Conservation (phyloP, 768 basidiomycete species). For the Xerocomellus amylosporus region DNA sequence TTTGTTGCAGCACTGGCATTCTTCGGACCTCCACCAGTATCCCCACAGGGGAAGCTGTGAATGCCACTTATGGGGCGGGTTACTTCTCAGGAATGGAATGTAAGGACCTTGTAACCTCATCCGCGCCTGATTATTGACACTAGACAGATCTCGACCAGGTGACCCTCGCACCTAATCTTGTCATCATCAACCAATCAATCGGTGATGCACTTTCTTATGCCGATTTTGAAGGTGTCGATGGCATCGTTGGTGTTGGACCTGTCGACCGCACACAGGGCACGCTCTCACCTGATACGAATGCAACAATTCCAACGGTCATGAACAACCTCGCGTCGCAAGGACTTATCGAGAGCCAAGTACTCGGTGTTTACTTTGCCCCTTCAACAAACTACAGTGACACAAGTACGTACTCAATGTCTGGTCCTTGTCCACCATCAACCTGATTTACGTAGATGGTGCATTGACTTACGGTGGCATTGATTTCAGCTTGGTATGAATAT, state of each 20-base stretch:
- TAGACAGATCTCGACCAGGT: constrained; percentile 26
- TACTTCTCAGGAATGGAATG: constrained; percentile 37
- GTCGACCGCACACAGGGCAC: constrained; percentile 15
- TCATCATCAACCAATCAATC: constrained; percentile 31
- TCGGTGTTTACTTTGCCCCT: constrained; percentile 26
- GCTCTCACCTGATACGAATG: neutral
- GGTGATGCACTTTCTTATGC: constrained; percentile 17
- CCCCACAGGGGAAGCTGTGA: constrained; percentile 23
- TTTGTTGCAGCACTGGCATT: constrained; percentile 17
- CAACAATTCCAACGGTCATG: constrained; percentile 25
- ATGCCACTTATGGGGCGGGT: constrained; percentile 7
- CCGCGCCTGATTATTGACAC: neutral
- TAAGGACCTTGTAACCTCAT: neutral
- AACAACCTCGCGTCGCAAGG: constrained; percentile 24
- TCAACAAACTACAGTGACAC: constrained; percentile 13
- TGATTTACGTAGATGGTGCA: constrained; percentile 20
- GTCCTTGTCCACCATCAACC: neutral
- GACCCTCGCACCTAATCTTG: constrained; percentile 22
- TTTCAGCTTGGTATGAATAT: constrained; percentile 10
- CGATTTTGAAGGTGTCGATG: constrained; percentile 23
- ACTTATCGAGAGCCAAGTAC: constrained; percentile 12
- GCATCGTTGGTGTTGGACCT: constrained; percentile 30
- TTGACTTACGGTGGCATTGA: constrained; percentile 30
- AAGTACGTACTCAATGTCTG: constrained; percentile 4
- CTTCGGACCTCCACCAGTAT: constrained; percentile 22